phyloP scores from a whole-genome alignment of 1,139 yeast genomes.

The Yamadazyma spencermartinsiae region DNA sequence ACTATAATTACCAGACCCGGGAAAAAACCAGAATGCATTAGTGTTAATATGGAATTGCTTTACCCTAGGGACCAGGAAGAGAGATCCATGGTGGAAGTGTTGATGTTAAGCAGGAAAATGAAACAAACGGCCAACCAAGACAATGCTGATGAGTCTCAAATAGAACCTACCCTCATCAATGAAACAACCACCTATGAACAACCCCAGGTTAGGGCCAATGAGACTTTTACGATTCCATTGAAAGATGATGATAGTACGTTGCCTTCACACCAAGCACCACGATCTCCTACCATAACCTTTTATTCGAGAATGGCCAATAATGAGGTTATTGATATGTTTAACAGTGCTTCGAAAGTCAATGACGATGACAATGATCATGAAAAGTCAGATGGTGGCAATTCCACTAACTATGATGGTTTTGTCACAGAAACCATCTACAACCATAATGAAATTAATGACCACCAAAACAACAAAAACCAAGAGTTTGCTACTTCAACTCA shows the following conservation, averaged over 20 bases:
- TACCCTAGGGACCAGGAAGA: conserved; percentile 47
- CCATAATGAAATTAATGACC: conserved; percentile 7
- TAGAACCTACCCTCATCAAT: not conserved
- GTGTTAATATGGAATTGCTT: conserved; percentile 60
- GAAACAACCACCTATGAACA: not conserved
- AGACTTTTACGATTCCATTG: conserved; percentile 37
- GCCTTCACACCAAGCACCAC: conserved; percentile 23
- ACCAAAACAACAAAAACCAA: conserved; percentile 5
- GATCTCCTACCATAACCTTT: conserved; percentile 77
- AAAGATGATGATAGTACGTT: conserved; percentile 26
- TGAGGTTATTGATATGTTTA: conserved; percentile 77
- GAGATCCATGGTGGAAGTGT: conserved; percentile 60
- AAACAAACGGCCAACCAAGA: not conserved
- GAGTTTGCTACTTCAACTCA: not conserved
- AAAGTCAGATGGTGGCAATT: conserved; percentile 23
- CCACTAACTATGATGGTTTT: conserved; percentile 49
- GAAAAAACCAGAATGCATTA: conserved; percentile 63
- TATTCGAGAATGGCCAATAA: conserved; percentile 74
- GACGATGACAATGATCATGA: conserved; percentile 30
- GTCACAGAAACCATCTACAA: conserved; percentile 50
- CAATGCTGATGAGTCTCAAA: not conserved
- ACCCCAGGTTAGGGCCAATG: conserved; percentile 1
- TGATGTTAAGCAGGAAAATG: conserved; percentile 32
- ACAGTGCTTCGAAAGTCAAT: conserved; percentile 50
- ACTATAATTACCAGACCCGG: conserved; percentile 57